These are phyloP conservation scores for Rossbeevera mucosa DNA, from an alignment of 768 basidiomycete genomes.

Conservation along the genomic window DNA sequence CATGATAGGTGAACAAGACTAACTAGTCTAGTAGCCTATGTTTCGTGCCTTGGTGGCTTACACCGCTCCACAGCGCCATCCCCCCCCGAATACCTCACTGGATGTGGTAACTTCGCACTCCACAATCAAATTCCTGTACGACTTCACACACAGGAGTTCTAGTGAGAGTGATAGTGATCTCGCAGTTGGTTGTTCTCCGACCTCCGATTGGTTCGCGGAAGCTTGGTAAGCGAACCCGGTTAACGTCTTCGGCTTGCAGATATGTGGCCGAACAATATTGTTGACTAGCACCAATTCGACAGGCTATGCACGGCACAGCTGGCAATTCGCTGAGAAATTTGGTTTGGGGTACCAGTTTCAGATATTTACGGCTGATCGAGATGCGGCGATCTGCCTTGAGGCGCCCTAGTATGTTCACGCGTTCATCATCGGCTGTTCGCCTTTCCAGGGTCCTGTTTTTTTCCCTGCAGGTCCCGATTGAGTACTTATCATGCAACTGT, in stretches of 20 bases:
- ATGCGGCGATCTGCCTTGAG: constrained; percentile 17
- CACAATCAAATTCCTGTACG: not conserved
- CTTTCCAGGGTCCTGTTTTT: constrained; percentile 7
- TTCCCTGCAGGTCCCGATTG: constrained; percentile 8
- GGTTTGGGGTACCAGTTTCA: constrained; percentile 3
- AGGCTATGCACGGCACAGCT: not conserved
- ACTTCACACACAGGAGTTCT: not conserved
- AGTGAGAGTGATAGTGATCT: not conserved
- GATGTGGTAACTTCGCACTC: not conserved
- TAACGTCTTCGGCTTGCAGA: not conserved
- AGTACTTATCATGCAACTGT: constrained; percentile 3
- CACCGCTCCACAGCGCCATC: not conserved
- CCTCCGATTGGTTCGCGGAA: not conserved
- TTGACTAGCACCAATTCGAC: not conserved
- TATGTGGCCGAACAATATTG: not conserved
- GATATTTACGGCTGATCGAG: constrained; percentile 11
- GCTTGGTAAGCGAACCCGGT: not conserved
- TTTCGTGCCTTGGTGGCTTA: not conserved
- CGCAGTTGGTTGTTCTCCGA: not conserved
- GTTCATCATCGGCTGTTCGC: constrained; percentile 14
- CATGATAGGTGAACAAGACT: not conserved
- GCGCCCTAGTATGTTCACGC: constrained; percentile 12
- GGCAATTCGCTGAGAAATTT: not conserved
- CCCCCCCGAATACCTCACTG: not conserved
- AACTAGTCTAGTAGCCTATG: not conserved